Base-by-base conservation (phyloP, 306 rosid species). In the Erythrophleum fordii region DNA sequence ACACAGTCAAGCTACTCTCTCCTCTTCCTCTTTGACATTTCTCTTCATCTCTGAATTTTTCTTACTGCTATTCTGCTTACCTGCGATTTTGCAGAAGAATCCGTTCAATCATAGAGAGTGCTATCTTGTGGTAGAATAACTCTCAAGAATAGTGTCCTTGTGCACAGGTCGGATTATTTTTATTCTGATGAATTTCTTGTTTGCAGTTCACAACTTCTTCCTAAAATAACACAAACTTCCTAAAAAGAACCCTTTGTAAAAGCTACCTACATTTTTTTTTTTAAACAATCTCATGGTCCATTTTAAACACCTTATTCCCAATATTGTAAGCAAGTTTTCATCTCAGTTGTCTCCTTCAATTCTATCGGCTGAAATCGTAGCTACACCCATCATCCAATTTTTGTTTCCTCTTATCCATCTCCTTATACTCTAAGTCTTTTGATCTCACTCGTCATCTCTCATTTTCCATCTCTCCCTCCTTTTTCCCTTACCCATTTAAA, bases 301-400 rank as follows among this genome's bases (percentile, higher is more conserved):
- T 81, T 81, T 62, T 39, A 53, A 59, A 26, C 67, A 16, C 80
- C 16, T 44, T 22, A 45, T 42, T 69, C 75, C 37, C 13, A 25
- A n/a, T 28, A 58, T 39, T 44, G 42, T 9, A 20, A 49, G 51
- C 60, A 65, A 72, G 46, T 44, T 52, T 53, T 72, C 71, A 52
- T 59, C 81, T 53, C 81, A 81, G 69, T 83, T 86, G 90, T 91
- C 74, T 88, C 75, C 76, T 71, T 85, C 72, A 68, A 51, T 72
- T 81, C 44, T 64, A 6, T 68, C 83, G 37, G 76, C 90, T 90
- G 97, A 88, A 83, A 87, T 83, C 86, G 60, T 75, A 88, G 90
- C 92, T 92, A 75, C 64, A 69, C 97, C 97, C 83, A 26, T 88
- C 92, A 44, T 83, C 18, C 85, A 69, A 76, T 76, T 26, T 70